Percentiles rank a stretch among this genome's conserved stretches.
These are phyloP conservation scores for Ganoderma lucidum DNA, from an alignment of 1,284 basidiomycete species.

Conservation along the genomic window DNA sequence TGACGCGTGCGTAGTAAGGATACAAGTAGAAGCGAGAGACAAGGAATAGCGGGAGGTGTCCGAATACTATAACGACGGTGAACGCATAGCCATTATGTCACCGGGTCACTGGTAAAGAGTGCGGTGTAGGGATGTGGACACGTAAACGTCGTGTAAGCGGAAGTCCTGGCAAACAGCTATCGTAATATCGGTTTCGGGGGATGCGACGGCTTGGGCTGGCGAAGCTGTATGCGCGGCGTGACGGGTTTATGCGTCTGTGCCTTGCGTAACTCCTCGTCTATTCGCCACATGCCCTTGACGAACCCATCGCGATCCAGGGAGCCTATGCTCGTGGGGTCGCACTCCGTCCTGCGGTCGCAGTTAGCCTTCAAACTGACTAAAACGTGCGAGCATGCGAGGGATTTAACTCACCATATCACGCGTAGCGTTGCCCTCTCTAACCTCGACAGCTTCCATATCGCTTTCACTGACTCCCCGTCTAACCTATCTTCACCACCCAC, in stretches of 20 bases:
- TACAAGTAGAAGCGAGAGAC: constrained; percentile 13
- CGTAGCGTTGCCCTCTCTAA: constrained; percentile 60
- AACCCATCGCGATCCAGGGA: constrained; percentile 72
- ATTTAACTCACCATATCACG: constrained; percentile 67
- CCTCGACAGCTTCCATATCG: constrained; percentile 70
- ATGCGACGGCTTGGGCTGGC: constrained; percentile 28
- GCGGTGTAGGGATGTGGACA: not conserved
- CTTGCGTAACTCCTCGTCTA: constrained; percentile 82
- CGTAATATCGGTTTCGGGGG: constrained; percentile 29
- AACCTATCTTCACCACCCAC: constrained; percentile 56
- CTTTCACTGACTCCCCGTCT: constrained; percentile 61
- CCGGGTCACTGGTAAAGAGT: not conserved
- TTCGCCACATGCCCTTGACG: constrained; percentile 81
- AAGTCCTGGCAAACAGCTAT: constrained; percentile 23
- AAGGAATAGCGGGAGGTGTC: not conserved
- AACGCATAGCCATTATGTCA: constrained; percentile 10
- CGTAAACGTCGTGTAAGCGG: not conserved
- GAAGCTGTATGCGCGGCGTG: constrained; percentile 25
- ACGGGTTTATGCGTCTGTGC: constrained; percentile 48
- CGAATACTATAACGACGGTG: constrained; percentile 2
- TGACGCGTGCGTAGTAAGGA: constrained; percentile 9
- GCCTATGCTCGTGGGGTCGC: constrained; percentile 63
- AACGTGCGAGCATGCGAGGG: constrained; percentile 22
- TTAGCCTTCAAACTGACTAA: constrained; percentile 4
- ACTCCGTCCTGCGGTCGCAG: constrained; percentile 62